Evolutionary conservation across 148 eudicot genomes (phyloP), one percentile per base, ranked within the genome.

Genomic region (Rhododendron simsii): DNA sequence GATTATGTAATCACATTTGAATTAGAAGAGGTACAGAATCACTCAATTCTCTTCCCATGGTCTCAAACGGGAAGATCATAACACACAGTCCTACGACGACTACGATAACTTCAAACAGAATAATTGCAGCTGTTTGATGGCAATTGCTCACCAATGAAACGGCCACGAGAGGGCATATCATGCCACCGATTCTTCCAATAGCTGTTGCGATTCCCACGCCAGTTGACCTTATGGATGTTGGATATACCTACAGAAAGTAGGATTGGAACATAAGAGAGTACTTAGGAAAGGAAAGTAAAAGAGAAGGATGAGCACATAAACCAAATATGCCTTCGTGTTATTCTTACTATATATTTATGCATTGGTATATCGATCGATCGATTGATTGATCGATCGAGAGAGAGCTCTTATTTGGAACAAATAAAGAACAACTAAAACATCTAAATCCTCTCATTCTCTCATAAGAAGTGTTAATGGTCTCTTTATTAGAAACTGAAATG

Each of bases 101-200:
- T 44, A 87, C 30, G 10, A 83, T 85, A 41, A 76, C 41, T 41
- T 88, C 89, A 57, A 91, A 89, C 84, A 91, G 35, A 33, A 80
- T 57, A 48, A 91, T 61, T 2, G 93, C 91, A 81, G 83, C 79
- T 21, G 86, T 83, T 48, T 87, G 91, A 65, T 88, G 89, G 78
- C 92, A 89, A 50, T 83, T 83, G 81, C 89, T 89, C 45, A 87
- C 89, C 83, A 91, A 53, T 79, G 86, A 88, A 71, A 89, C 86
- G 0, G 92, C 91, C 26, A 89, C 89, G 16, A 91, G 85, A 69
- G 92, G 92, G 78, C 90, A 91, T 57, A 91, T 51, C 92, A 89
- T 89, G 12, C 92, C 92, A 33, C 92, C 92, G 23, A 84, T 82
- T 79, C 83, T 89, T 41, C 90, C 92, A 2, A 89, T 84, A 0